These are phyloP conservation scores for Podaxis pistillaris DNA, from an alignment of 768 basidiomycete species.

Conservation along the genomic window DNA sequence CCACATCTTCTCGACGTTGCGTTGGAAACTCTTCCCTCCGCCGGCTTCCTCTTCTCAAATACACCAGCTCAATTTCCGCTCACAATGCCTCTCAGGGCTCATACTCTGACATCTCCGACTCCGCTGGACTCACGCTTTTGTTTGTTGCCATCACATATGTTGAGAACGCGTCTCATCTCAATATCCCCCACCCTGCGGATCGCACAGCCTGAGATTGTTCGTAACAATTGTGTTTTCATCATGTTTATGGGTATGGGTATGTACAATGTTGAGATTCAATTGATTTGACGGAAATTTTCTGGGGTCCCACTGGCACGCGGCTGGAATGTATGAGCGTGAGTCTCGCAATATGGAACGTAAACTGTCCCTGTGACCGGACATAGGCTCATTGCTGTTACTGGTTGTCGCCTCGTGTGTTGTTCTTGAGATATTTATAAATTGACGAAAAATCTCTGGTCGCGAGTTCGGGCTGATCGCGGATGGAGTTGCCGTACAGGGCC, in stretches of 20 bases:
- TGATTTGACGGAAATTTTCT: neutral
- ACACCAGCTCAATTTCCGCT: neutral
- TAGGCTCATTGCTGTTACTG: conserved; percentile 11
- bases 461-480: conserved; percentile 55
- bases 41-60: conserved; percentile 5
- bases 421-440: conserved; percentile 64
- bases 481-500: conserved; percentile 56
- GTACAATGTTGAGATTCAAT: neutral
- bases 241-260: neutral
- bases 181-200: neutral
- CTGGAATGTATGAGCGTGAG: neutral
- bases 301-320: neutral
- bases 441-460: conserved; percentile 77
- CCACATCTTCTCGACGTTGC: conserved; percentile 10
- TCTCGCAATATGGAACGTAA: conserved; percentile 1
- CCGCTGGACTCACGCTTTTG: conserved; percentile 5
- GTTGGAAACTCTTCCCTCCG: conserved; percentile 11
- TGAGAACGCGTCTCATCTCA: neutral
- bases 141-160: conserved; percentile 5
- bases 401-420: conserved; percentile 18
- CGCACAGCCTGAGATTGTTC: neutral
- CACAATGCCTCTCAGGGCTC: neutral
- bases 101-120: conserved; percentile 2
- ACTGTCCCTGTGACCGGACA: conserved; percentile 3
- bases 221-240: neutral